Evolutionary conservation across 164 flowering plant species (phyloP), one percentile per base, ranked within the genome.

Genomic region (Platanus orientalis): DNA sequence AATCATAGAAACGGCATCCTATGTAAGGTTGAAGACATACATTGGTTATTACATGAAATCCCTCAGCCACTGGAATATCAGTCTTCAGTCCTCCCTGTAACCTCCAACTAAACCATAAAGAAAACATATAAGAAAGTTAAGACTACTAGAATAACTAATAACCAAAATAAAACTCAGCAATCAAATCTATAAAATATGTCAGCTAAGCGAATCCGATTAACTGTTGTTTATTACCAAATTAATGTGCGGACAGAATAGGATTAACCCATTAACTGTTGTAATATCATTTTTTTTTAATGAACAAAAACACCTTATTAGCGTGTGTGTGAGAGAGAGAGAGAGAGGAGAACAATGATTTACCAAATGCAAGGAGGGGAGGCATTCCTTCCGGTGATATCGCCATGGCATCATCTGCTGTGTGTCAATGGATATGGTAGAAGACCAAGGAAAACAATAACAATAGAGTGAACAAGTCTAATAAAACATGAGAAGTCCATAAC

Each of bases 61-160:
- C 97, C 75, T 93, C 95, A 42, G 92, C 97, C 27, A 93, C 98
- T 0, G 96, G 96, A 59, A 93, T 89, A 68, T 93, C 97, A 19
- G 88, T 80, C 71, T 96, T 93, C 97, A 19, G 88, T 80, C 71
- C 97, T 75, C 49, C 89, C 97, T 6, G 98, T 90, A 65, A 88
- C 42, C 75, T 90, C 98, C 82, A 90, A 73, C 97, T 90, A 71
- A 60, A 68, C 39, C 70, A 63, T 6, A 61, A 57, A 64, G 45
- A 63, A 13, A 68, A 54, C 21, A 57, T 1, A 53, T 27, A 10
- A 26, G n/a, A 13, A 53, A 51, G 14, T 51, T 26, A n/a, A n/a
- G n/a, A n/a, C n/a, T n/a, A n/a, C n/a, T n/a, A n/a, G n/a, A 13
- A 53, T 16, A 26, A 53, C 32, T 36, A 53, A 19, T 17, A 26